Evolutionary conservation across 345 rosid species (phyloP).

Genomic region (Arabidopsis arenosa): DNA sequence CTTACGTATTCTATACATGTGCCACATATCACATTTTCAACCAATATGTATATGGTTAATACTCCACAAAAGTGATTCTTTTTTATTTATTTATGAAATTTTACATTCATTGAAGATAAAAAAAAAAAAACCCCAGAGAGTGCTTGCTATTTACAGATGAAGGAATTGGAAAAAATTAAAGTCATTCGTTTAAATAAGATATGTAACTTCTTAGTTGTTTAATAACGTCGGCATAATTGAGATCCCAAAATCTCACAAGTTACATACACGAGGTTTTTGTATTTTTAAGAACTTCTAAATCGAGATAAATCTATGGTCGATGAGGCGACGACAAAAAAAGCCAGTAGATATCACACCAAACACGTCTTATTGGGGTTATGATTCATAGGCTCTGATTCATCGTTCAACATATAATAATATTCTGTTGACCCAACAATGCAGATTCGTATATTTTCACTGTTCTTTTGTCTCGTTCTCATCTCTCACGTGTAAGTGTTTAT

Average conservation of each 20-base stretch:
- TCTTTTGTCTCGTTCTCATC: constrained; percentile 32
- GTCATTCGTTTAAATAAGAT: too few species aligned
- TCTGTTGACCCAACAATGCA: constrained; percentile 21
- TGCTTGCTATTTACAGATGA: too few species aligned
- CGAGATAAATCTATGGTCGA: constrained; percentile 17
- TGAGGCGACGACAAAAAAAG: constrained; percentile 36
- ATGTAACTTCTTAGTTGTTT: neutral
- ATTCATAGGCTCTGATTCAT: constrained; percentile 37
- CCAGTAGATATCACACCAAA: constrained; percentile 45
- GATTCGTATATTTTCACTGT: constrained; percentile 25
- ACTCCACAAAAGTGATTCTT: too few species aligned
- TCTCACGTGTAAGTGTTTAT: constrained; percentile 41
- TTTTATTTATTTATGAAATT: too few species aligned
- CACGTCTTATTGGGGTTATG: constrained; percentile 32
- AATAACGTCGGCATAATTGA: constrained; percentile 2
- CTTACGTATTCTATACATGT: too few species aligned
- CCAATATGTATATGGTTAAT: too few species aligned
- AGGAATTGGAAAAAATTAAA: too few species aligned
- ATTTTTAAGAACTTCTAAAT: neutral
- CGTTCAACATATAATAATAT: constrained; percentile 17
- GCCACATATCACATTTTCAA: too few species aligned
- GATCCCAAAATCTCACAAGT: constrained; percentile 1
- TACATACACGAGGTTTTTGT: neutral
- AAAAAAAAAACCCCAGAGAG: too few species aligned
- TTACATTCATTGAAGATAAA: too few species aligned